Evolutionary conservation across 176 grass and related monocot genomes (phyloP), one percentile per base, ranked within the genome.

Genomic region (Musa itinerans): DNA sequence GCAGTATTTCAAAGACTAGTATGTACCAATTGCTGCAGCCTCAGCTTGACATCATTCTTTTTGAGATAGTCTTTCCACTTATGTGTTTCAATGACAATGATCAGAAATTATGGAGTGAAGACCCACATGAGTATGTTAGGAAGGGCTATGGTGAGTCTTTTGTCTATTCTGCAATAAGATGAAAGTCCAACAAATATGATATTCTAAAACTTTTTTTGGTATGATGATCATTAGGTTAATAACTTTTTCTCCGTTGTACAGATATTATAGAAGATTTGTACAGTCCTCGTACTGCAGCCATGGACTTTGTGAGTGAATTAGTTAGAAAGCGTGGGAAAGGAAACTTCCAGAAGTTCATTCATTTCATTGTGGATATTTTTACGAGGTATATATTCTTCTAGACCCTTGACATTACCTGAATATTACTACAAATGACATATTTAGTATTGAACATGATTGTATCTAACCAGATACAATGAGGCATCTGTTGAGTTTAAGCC

Each of bases 51-150:
- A 76, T 84, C 53, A 78, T 97, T 84, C 69, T 97, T 74, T 97
- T 93, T 85, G 86, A 97, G 75, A 97, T 97, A 80, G 90, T 93
- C 61, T 97, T 97, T 75, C 94, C 90, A 79, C 85, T 97, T 16
- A 97, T 97, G 94, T 97, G 94, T 82, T 97, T 93, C 82, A 97
- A 87, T 52, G 90, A 97, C 69, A 90, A 89, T 22, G 94, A 97
- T 71, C 86, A 91, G 76, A 90, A 79, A 63, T 81, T 93, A 76
- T 97, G 94, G 94, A 87, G 77, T 5, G 94, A 97, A 83, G 94
- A 97, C 69, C 94, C 94, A 83, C 94, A 97, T 78, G 94, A 97
- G 75, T 97, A 97, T 82, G 94, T 97, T 78, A 83, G 94, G 22
- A 97, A 97, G 80, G 90, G 94, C 23, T 93, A 97, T 89, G 94